Conservation (phyloP, 768 basidiomycete species). For the Fomitopsis serialis region DNA sequence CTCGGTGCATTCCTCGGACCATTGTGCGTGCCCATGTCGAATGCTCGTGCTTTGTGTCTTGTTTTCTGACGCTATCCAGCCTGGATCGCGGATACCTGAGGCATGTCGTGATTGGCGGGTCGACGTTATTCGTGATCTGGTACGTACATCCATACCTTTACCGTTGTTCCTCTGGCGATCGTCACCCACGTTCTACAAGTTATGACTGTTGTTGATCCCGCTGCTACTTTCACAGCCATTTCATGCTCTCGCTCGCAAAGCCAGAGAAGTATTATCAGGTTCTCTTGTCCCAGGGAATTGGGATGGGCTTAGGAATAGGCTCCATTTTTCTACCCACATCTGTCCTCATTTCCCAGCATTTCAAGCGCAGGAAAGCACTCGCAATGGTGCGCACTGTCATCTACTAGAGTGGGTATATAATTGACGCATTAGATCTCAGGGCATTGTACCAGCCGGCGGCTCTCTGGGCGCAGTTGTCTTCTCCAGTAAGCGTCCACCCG, state of each 20-base stretch:
- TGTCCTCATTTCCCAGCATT: background rate
- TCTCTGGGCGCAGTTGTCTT: background rate
- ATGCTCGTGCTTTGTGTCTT: constrained; percentile 5
- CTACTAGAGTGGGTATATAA: constrained; percentile 34
- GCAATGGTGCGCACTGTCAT: constrained; percentile 28
- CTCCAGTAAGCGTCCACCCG: background rate
- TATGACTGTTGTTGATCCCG: too few species aligned
- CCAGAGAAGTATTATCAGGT: constrained; percentile 33
- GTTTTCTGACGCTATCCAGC: constrained; percentile 18
- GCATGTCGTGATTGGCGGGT: background rate
- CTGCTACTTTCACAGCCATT: too few species aligned
- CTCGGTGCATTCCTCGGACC: constrained; percentile 16
- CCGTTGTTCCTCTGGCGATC: background rate
- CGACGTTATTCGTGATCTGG: background rate
- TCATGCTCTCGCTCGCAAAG: constrained; percentile 41
- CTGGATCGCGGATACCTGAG: background rate
- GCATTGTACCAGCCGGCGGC: background rate
- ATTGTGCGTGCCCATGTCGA: constrained; percentile 25
- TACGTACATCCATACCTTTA: background rate
- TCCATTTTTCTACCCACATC: constrained; percentile 27
- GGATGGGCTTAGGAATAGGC: constrained; percentile 45
- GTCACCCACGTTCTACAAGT: too few species aligned
- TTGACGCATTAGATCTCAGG: background rate
- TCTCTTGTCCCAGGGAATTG: constrained; percentile 50
- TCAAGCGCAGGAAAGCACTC: background rate